Evolutionary conservation across 768 basidiomycete genomes (phyloP).

Genomic region (Asterophora lycoperdoides): DNA sequence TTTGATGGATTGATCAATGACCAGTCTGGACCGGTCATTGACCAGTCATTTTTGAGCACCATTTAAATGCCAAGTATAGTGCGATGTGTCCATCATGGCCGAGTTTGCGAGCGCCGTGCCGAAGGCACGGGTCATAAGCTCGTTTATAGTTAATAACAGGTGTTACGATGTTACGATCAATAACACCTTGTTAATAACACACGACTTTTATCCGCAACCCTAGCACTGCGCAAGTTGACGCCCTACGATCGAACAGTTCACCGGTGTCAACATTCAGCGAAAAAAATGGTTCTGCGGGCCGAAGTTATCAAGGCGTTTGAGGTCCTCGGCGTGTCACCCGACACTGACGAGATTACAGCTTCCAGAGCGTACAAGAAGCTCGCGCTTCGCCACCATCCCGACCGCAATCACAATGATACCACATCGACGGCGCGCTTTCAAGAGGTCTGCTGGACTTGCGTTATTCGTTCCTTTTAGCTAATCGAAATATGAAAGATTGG

Average conservation of each 20-base stretch:
- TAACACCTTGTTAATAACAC: no score
- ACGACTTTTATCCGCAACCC: no score
- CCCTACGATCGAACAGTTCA: neutral
- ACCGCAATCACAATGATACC: slow-evolving; percentile 30
- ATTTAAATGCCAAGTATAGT: no score
- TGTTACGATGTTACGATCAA: no score
- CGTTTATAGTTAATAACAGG: no score
- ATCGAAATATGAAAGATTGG: slow-evolving; percentile 27
- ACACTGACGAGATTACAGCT: slow-evolving; percentile 21
- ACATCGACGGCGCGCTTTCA: slow-evolving; percentile 33
- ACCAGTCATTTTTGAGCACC: no score
- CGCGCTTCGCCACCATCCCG: slow-evolving; percentile 29
- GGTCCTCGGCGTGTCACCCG: slow-evolving; percentile 23
- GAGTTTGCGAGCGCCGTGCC: no score
- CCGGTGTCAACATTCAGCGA: neutral
- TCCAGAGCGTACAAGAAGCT: slow-evolving; percentile 28
- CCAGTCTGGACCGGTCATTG: no score
- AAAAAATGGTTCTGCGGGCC: slow-evolving; percentile 23
- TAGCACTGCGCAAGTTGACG: no score
- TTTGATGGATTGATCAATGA: no score
- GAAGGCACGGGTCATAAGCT: no score
- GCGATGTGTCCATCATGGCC: no score
- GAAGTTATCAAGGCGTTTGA: slow-evolving; percentile 27
- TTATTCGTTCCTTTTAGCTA: slow-evolving; percentile 5
- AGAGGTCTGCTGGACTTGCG: slow-evolving; percentile 18